Base-by-base conservation (phyloP, 2,329 filamentous ascomycete species). In the Penicillium sp. region DNA sequence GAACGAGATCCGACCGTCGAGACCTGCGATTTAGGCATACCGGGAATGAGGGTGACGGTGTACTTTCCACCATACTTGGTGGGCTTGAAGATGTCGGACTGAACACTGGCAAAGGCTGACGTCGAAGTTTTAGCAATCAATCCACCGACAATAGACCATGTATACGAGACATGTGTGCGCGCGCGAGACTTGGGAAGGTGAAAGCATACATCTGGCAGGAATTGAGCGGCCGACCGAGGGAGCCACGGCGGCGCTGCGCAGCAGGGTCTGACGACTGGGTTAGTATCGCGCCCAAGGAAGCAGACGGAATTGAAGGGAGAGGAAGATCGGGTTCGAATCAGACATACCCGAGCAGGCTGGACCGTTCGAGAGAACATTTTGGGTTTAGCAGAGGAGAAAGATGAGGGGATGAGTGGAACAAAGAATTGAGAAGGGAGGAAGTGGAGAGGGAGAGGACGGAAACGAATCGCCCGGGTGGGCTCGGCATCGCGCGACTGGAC, bases 11-110 rank as follows among this genome's bases (percentile, higher is more conserved):
- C 18, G 18, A 22, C 5, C 5, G 9, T 22, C 5, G n/a, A 27
- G 6, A n/a, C 6, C 4, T 13, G 28, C 5, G 28, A 8, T 30
- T 14, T 9, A 15, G 23, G 25, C 42, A 56, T 75, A 79, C 90
- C 92, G 68, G 92, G 92, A 67, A 98, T 96, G 62, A 98, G 77
- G 51, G 90, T 95, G 58, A 95, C 90, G 25, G 92, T 98, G 79
- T 96, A 98, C 76, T 96, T 98, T 74, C 90, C 87, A 68, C 92
- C 92, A 69, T 89, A 96, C 78, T 96, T 92, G 74, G 90, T 88
- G 57, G 89, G 89, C 79, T 95, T 95, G 80, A 96, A 95, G 71
- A 96, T 90, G 71, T 96, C 92, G 66, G 84, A 84, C 70, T 88
- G 80, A 57, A 95, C 75, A 50, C 86, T 94, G 57, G 87, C 86